A percentile compares a stretch with the other conserved stretches of the same genome.
Evolutionary conservation across 352 stramenopile species (phyloP).

Genomic region (Sclerospora graminicola): DNA sequence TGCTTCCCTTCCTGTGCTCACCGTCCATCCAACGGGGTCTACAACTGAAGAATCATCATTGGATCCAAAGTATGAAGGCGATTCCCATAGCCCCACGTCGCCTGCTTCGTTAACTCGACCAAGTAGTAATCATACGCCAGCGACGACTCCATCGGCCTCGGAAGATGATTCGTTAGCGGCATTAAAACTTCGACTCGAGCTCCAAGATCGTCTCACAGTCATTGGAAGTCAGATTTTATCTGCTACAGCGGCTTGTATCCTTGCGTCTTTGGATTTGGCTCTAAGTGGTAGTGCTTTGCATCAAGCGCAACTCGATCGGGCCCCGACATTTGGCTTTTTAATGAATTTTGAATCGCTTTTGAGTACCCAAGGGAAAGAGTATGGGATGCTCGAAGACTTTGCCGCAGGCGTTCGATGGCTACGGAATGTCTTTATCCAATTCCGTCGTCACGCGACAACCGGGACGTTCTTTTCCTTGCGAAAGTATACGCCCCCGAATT

Average conservation of each 20-base stretch:
- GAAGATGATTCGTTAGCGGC: slow-evolving; percentile 33
- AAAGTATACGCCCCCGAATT: slow-evolving; percentile 36
- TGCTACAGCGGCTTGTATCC: slow-evolving; percentile 49
- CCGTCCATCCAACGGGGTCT: slow-evolving; percentile 15
- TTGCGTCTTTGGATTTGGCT: slow-evolving; percentile 59
- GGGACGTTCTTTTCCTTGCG: slow-evolving; percentile 50
- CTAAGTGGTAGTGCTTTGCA: slow-evolving; percentile 44
- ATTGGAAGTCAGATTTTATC: slow-evolving; percentile 72
- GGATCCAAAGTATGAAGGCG: slow-evolving; percentile 13
- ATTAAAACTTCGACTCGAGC: slow-evolving; percentile 58
- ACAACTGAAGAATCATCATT: slow-evolving; percentile 23
- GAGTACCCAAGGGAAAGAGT: slow-evolving; percentile 90
- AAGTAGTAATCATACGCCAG: too few species aligned
- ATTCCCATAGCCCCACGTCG: slow-evolving; percentile 23
- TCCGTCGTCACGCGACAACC: slow-evolving; percentile 34
- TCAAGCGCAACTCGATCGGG: slow-evolving; percentile 41
- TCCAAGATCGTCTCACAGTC: slow-evolving; percentile 59
- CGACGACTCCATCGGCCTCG: slow-evolving; percentile 9
- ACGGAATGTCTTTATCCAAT: slow-evolving; percentile 65
- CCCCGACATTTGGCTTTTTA: slow-evolving; percentile 48
- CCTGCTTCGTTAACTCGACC: slow-evolving; percentile 14
- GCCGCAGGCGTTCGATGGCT: slow-evolving; percentile 75
- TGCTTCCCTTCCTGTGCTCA: slow-evolving; percentile 7
- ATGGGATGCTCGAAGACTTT: slow-evolving; percentile 92
- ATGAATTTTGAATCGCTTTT: slow-evolving; percentile 80